Conservation (phyloP, 208 protist genomes). For the Naegleria fowleri region DNA sequence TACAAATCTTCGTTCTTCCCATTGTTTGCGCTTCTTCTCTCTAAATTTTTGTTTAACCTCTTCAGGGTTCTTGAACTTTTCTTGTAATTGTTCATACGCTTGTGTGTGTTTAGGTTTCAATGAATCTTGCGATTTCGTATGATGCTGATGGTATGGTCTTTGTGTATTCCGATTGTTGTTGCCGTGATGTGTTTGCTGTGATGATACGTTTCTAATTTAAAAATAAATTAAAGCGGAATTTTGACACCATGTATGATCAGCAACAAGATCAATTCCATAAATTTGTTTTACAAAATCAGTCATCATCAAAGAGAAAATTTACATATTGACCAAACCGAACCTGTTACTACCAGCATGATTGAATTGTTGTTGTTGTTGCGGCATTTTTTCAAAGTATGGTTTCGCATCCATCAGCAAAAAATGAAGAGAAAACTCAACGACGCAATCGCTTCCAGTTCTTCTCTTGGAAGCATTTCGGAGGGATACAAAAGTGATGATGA, state of each 20-base stretch:
- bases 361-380: neutral
- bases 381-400: neutral
- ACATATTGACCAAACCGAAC: neutral
- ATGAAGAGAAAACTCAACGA: neutral
- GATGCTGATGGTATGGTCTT: neutral
- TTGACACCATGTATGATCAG: too few species aligned
- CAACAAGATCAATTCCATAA: too few species aligned
- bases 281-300: too few species aligned
- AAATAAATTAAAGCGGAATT: too few species aligned
- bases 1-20: neutral
- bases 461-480: neutral
- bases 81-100: constrained; percentile 19
- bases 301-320: too few species aligned
- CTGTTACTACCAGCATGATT: neutral
- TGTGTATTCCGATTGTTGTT: neutral
- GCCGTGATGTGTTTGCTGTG: neutral
- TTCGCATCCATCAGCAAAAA: too few species aligned
- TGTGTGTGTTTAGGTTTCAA: neutral
- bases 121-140: neutral
- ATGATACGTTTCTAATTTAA: neutral
- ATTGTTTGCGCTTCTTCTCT: neutral
- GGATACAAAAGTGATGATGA: neutral
- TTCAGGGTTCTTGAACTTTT: constrained; percentile 3
- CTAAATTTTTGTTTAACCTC: neutral
- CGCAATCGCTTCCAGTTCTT: neutral